phyloP scores from a whole-genome alignment of 495 filamentous ascomycete species.

The Cudoniella acicularis region DNA sequence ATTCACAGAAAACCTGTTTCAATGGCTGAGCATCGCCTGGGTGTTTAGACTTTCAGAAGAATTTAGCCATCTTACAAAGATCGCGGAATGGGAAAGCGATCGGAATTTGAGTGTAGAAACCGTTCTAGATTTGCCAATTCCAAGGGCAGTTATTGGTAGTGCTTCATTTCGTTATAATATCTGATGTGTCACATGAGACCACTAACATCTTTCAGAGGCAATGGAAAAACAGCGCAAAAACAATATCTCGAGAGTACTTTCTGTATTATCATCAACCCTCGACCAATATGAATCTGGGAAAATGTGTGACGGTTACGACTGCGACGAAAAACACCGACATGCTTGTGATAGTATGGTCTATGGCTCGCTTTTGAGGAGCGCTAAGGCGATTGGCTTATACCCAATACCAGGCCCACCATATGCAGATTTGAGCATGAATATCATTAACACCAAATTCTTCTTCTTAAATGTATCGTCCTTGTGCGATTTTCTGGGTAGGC shows the following conservation, averaged over 20 bases:
- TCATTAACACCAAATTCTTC: not conserved
- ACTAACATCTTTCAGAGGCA: not conserved
- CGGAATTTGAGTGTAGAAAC: not conserved
- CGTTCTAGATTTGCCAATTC: not conserved
- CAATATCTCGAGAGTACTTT: not conserved
- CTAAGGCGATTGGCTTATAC: not conserved
- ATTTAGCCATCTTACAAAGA: not conserved
- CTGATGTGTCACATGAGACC: too few species aligned
- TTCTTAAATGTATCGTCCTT: not conserved
- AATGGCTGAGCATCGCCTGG: not conserved
- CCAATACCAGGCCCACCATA: not conserved
- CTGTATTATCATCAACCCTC: not conserved
- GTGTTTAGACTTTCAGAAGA: not conserved
- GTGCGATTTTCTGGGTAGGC: too few species aligned
- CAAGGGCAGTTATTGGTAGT: not conserved
- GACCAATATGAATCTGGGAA: not conserved
- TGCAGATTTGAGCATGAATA: not conserved
- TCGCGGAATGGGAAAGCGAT: not conserved
- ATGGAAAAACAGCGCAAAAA: not conserved
- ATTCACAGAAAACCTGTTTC: not conserved
- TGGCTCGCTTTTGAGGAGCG: not conserved
- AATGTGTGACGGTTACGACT: not conserved
- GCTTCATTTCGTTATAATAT: too few species aligned
- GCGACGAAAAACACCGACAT: not conserved
- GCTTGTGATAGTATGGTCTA: not conserved